These are phyloP conservation scores for Ustilago shanxiensis DNA, from an alignment of 1,284 basidiomycete species.

Conservation along the genomic window DNA sequence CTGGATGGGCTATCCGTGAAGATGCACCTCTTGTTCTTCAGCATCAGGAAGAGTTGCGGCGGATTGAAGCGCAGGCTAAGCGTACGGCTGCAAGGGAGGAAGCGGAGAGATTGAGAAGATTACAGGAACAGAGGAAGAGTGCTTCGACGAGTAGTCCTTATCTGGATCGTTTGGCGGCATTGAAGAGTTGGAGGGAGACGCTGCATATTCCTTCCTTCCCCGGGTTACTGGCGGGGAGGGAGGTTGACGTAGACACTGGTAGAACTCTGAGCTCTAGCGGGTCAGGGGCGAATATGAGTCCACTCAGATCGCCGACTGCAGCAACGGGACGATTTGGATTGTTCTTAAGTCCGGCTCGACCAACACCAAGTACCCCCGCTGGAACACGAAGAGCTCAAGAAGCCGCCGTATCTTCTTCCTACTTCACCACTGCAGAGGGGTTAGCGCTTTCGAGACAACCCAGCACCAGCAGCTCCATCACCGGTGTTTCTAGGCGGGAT, in stretches of 20 bases:
- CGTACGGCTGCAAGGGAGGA: constrained; percentile 24
- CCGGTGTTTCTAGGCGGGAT: constrained; percentile 7
- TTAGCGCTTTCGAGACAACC: constrained; percentile 20
- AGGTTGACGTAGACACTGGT: constrained; percentile 31
- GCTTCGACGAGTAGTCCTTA: constrained; percentile 22
- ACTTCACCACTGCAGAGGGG: constrained; percentile 12
- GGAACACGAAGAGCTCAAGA: constrained; percentile 40
- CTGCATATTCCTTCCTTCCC: constrained; percentile 52
- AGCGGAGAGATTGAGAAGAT: constrained; percentile 19
- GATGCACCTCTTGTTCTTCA: constrained; percentile 48
- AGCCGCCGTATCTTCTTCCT: constrained; percentile 15
- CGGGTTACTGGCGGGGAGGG: constrained; percentile 9
- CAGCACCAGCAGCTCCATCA: constrained; percentile 10
- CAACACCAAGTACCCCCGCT: constrained; percentile 30
- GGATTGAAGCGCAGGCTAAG: constrained; percentile 18
- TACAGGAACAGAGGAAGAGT: constrained; percentile 20
- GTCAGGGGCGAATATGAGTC: constrained; percentile 19
- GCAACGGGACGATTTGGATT: constrained; percentile 40
- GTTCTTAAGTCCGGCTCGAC: constrained; percentile 36
- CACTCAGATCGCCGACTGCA: constrained; percentile 40
- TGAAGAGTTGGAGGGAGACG: constrained; percentile 49
- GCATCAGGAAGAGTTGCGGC: constrained; percentile 30
- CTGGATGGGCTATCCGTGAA: constrained; percentile 53
- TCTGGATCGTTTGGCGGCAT: constrained; percentile 25
- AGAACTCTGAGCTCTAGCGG: neutral